Conservation (phyloP, 176 grass and related monocot species). For the Ananas comosus region DNA sequence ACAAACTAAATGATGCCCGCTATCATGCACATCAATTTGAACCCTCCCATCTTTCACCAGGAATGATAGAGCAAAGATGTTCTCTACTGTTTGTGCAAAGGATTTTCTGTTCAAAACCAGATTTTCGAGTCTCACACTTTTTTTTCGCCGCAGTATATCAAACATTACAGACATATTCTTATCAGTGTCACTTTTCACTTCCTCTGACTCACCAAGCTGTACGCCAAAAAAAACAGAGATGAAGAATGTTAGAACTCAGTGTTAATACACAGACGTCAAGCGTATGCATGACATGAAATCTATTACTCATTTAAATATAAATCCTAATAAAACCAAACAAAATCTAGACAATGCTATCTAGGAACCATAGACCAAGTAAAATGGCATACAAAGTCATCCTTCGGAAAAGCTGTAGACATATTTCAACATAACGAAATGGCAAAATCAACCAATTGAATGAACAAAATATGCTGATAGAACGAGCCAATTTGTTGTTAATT, state of each 20-base stretch:
- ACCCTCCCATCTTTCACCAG: conserved; percentile 91
- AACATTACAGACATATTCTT: conserved; percentile 69
- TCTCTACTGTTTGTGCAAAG: conserved; percentile 94
- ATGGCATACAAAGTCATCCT: not conserved
- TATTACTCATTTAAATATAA: not conserved
- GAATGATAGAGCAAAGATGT: conserved; percentile 87
- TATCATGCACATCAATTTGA: conserved; percentile 56
- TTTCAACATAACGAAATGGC: not conserved
- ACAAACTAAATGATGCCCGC: conserved; percentile 67
- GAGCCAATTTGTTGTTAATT: not conserved
- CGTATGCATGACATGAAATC: not conserved
- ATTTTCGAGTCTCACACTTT: conserved; percentile 48
- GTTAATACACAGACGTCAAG: not conserved
- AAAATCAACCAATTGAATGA: not conserved
- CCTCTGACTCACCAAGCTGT: conserved; percentile 62
- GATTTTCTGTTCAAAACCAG: conserved; percentile 79
- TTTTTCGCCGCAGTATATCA: conserved; percentile 65
- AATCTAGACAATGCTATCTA: not conserved
- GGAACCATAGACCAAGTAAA: not conserved
- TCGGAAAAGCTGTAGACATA: not conserved
- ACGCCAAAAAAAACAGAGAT: conserved; percentile 8
- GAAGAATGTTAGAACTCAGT: not conserved
- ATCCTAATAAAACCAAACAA: not conserved
- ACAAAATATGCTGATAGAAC: not conserved
- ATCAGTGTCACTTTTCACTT: conserved; percentile 70